phyloP scores from a whole-genome alignment of 192 early-diverging fungal species.

The Rhizophlyctis rosea region DNA sequence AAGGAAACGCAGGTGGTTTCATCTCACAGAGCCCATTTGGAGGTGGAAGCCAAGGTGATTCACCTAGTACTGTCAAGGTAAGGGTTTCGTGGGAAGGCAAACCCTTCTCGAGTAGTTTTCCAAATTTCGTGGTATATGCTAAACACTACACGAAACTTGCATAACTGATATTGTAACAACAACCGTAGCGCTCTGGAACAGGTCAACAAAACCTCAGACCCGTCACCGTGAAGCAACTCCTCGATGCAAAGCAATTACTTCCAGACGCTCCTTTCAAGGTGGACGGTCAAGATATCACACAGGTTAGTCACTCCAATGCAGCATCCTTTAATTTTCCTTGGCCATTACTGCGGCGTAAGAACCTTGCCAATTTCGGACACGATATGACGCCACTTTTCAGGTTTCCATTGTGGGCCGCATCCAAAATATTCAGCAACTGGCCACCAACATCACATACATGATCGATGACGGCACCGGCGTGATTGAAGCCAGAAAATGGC shows the following conservation, averaged over 20 bases:
- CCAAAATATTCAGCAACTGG: slow-evolving; percentile 49
- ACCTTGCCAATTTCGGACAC: no score
- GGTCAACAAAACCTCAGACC: slow-evolving; percentile 69
- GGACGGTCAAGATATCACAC: slow-evolving; percentile 66
- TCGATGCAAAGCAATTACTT: slow-evolving; percentile 39
- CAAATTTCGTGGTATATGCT: no score
- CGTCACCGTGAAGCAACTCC: slow-evolving; percentile 79
- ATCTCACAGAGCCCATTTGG: no score
- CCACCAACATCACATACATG: slow-evolving; percentile 62
- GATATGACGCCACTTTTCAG: no score
- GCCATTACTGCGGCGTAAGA: not conserved
- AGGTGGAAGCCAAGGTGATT: no score
- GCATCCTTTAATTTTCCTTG: not conserved
- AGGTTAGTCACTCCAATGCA: slow-evolving; percentile 50
- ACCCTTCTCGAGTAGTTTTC: no score
- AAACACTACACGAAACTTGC: no score
- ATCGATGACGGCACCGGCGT: slow-evolving; percentile 79
- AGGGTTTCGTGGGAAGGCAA: no score
- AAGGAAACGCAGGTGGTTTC: no score
- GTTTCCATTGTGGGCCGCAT: slow-evolving; percentile 71
- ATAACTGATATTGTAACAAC: no score
- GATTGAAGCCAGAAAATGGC: slow-evolving; percentile 69
- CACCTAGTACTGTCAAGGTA: no score
- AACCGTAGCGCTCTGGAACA: not conserved
- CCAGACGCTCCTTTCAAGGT: slow-evolving; percentile 62